These are phyloP conservation scores for Paracorniculantispora psalliotae DNA, from an alignment of 2,329 filamentous ascomycete genomes.

Conservation along the genomic window DNA sequence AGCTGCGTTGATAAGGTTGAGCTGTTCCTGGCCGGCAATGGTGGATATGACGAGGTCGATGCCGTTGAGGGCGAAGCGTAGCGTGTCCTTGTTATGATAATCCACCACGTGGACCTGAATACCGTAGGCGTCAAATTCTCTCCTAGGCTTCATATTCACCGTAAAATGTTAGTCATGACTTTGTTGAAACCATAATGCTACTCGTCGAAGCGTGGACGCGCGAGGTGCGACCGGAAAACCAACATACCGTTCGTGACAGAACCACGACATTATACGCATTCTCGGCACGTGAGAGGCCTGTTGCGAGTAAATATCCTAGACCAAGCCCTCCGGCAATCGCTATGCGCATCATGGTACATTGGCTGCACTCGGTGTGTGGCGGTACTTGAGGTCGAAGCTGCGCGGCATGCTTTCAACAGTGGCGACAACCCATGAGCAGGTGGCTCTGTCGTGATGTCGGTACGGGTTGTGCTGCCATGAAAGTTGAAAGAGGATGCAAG, in stretches of 20 bases:
- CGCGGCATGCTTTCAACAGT: conserved; percentile 6
- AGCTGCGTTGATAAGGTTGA: conserved; percentile 68
- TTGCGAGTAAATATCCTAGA: conserved; percentile 40
- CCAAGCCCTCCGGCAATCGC: conserved; percentile 44
- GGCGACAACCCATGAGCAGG: not conserved
- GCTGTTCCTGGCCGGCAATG: conserved; percentile 59
- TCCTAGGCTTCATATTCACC: conserved; percentile 44
- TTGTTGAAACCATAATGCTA: not conserved
- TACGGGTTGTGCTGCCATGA: too few relatives aligned
- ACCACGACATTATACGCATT: conserved; percentile 65
- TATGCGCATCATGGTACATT: conserved; percentile 41
- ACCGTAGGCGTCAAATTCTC: conserved; percentile 48
- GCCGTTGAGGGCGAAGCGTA: conserved; percentile 63
- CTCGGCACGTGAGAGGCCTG: conserved; percentile 50
- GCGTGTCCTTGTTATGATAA: conserved; percentile 53
- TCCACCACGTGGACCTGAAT: conserved; percentile 67
- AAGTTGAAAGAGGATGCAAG: not conserved
- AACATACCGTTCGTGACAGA: conserved; percentile 59
- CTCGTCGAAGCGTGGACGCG: not conserved
- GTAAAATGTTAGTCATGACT: not conserved
- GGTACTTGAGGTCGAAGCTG: not conserved
- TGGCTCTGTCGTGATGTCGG: not conserved
- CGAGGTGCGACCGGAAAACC: not conserved
- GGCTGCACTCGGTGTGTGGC: conserved; percentile 13
- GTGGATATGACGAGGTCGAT: conserved; percentile 73